Percentiles rank a stretch among this genome's conserved stretches.
These are phyloP conservation scores for Botrytis deweyae DNA, from an alignment of 2,329 filamentous ascomycete species.

Conservation along the genomic window DNA sequence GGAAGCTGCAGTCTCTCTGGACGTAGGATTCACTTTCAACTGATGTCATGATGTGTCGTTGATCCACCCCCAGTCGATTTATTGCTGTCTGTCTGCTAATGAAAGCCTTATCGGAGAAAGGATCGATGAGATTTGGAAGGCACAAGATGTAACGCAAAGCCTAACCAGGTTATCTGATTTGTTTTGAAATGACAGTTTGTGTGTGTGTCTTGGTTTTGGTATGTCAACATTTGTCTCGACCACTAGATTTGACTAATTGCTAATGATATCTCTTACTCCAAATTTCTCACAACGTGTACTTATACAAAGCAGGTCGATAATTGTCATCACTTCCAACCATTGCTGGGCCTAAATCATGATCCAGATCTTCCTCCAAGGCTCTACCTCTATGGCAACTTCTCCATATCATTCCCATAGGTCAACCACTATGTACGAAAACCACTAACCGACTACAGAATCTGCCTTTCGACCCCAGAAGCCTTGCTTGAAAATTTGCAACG, in stretches of 20 bases:
- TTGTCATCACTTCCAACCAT: not conserved
- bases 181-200: not conserved
- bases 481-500: not conserved
- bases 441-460: not conserved
- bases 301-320: not conserved
- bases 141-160: not conserved
- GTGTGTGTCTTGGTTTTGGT: not conserved
- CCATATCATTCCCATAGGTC: not conserved
- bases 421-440: not conserved
- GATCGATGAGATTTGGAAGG: not conserved
- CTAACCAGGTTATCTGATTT: not conserved
- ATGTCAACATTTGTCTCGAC: not conserved
- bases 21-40: not conserved
- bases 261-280: not conserved
- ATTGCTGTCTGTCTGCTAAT: not conserved
- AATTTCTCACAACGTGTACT: constrained; percentile 1
- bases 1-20: not conserved
- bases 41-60: not conserved
- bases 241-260: not conserved
- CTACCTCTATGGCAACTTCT: not conserved
- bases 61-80: not conserved
- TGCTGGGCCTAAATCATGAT: not conserved
- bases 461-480: not conserved
- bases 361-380: not conserved
- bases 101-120: not conserved